These are phyloP conservation scores for Moricandia moricandioides DNA, from an alignment of 345 rosid genomes.

Conservation along the genomic window DNA sequence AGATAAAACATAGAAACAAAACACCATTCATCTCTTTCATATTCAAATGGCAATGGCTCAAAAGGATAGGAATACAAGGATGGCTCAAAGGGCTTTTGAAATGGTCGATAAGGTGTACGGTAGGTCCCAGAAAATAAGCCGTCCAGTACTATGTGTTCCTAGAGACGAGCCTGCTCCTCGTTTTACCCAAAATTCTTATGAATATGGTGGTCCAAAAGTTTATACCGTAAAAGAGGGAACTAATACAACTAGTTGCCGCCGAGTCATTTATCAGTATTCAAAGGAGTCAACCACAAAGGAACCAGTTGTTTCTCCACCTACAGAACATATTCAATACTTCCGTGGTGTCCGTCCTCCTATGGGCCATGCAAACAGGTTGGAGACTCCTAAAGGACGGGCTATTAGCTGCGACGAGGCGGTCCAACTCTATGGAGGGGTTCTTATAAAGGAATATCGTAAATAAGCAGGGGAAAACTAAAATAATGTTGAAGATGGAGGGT, in stretches of 20 bases:
- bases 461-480: constrained; percentile 9
- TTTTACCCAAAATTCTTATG: constrained; percentile 1
- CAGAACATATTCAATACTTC: constrained; percentile 12
- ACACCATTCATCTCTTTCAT: constrained; percentile 5
- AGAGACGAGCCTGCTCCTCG: constrained; percentile 21
- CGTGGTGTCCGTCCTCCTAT: constrained; percentile 14
- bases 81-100: constrained; percentile 26
- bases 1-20: constrained; percentile 5
- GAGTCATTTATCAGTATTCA: constrained; percentile 19
- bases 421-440: constrained; percentile 33
- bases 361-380: constrained; percentile 3
- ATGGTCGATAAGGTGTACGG: constrained; percentile 26
- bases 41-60: constrained; percentile 30
- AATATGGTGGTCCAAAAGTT: constrained; percentile 20
- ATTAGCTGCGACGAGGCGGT: constrained; percentile 34
- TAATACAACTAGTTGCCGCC: background rate
- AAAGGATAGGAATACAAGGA: constrained; percentile 21
- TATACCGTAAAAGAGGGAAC: constrained; percentile 23
- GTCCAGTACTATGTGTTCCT: constrained; percentile 4
- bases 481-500: constrained; percentile 13
- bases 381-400: constrained; percentile 10
- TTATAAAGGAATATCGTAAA: constrained; percentile 25
- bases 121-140: background rate
- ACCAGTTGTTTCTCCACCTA: constrained; percentile 19
- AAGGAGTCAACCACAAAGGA: constrained; percentile 11